Conservation (phyloP, 192 early-diverging fungal species). For the Entomortierella lignicola region DNA sequence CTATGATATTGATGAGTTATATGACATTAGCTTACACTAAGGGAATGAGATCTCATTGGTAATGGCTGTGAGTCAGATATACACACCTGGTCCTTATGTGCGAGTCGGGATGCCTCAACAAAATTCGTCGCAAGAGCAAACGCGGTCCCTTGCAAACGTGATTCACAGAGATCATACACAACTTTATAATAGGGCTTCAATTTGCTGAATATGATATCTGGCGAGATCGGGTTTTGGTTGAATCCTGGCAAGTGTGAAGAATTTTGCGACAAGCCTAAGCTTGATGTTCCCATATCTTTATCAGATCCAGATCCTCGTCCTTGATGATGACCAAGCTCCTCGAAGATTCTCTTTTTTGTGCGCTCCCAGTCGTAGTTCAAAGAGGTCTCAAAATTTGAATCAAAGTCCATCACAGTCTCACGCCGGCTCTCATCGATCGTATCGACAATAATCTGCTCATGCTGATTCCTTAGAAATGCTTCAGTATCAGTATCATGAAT, state of each 20-base stretch:
- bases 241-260: constrained; percentile 29
- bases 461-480: constrained; percentile 76
- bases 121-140: constrained; percentile 57
- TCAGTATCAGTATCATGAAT: constrained; percentile 88
- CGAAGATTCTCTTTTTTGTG: constrained; percentile 78
- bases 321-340: constrained; percentile 83
- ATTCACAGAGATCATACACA: constrained; percentile 59
- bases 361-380: constrained; percentile 80
- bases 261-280: constrained; percentile 28
- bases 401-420: constrained; percentile 76
- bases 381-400: constrained; percentile 65
- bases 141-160: constrained; percentile 43
- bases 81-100: constrained; percentile 53
- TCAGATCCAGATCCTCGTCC: constrained; percentile 10
- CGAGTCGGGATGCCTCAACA: constrained; percentile 49
- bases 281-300: constrained; percentile 1
- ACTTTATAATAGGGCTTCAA: constrained; percentile 60
- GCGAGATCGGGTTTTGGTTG: constrained; percentile 21
- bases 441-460: constrained; percentile 79
- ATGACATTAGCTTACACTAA: not conserved
- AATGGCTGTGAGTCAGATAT: not conserved
- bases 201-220: constrained; percentile 33
- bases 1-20: not conserved
- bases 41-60: not conserved
- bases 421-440: constrained; percentile 79